Base-by-base conservation (phyloP, 1,284 basidiomycete species). In the Apiotrichum sp. region DNA sequence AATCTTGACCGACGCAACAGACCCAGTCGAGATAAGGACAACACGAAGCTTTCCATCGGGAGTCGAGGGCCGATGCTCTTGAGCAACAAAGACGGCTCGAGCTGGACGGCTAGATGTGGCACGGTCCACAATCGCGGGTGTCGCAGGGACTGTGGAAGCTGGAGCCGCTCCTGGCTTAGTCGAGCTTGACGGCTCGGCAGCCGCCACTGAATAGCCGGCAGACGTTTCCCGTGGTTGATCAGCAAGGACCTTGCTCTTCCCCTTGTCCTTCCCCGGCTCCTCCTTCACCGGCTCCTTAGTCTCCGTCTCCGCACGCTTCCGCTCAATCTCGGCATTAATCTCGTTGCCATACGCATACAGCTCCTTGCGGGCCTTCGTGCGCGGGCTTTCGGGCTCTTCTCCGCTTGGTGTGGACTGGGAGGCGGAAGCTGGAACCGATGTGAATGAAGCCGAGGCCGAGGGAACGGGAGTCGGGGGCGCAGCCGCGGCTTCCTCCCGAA, bases 1-100 rank as follows among this genome's bases (percentile, higher is more conserved):
- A 1, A 87, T 84, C 71, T 98, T 98, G 68, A 98, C 83, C 52
- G 89, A 90, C 0, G 95, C 95, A 1, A 98, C 95, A 65, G 90
- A 95, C 9, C 95, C 93, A 0, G 91, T 90, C 0, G 87, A 85
- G 50, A 95, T 86, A 42, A 98, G 78, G 6, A 98, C 78, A 40
- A 97, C 83, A 70, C 97, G 79, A 45, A 78, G 68, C 44, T 71
- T 64, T 16, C 73, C 74, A 59, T 74, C 71, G 1, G 58, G 51
- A 10, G 33, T 29, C 10, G 52, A 53, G 2, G 70, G 69, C n/a
- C 62, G 53, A 48, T 73, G 48, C 16, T 69, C 58, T 2, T 67
- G 63, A 0, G 69, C 60, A 4, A 67, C 65, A 51, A 74, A 74
- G 3, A 48, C 22, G 22, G 22, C 22, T 22, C 22, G 22, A 22